Evolutionary conservation across 345 rosid genomes (phyloP).

Genomic region (Boechera retrofracta): DNA sequence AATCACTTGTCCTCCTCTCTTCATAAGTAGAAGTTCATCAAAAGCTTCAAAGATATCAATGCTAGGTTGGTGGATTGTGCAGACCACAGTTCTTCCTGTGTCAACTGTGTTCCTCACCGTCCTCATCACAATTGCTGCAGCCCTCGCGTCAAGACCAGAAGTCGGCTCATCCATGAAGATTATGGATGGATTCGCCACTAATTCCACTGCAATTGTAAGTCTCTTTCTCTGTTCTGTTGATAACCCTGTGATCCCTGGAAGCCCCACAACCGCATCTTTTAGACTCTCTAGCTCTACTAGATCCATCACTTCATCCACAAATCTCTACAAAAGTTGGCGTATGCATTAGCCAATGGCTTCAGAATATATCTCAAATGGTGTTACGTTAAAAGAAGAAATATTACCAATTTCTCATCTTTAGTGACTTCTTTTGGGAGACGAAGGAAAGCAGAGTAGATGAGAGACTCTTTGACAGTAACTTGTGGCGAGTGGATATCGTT

Average conservation of each 20-base stretch:
- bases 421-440: conserved; percentile 77
- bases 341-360: neutral
- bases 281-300: conserved; percentile 66
- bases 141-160: conserved; percentile 89
- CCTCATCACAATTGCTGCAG: conserved; percentile 93
- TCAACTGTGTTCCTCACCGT: conserved; percentile 91
- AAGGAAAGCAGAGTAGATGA: conserved; percentile 88
- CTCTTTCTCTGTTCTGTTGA: conserved; percentile 91
- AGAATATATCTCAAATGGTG: neutral
- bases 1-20: conserved; percentile 89
- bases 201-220: conserved; percentile 80
- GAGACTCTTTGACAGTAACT: conserved; percentile 83
- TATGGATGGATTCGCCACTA: conserved; percentile 85
- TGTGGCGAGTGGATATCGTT: conserved; percentile 91
- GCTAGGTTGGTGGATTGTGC: conserved; percentile 90
- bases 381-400: conserved; percentile 15
- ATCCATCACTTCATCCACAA: conserved; percentile 75
- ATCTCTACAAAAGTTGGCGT: conserved; percentile 47
- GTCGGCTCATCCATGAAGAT: conserved; percentile 97
- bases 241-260: conserved; percentile 75
- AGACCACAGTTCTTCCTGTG: conserved; percentile 86
- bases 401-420: conserved; percentile 80
- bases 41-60: conserved; percentile 91
- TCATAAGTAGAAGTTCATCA: conserved; percentile 79
- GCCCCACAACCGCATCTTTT: conserved; percentile 68